Evolutionary conservation across 2,329 filamentous ascomycete species (phyloP), one percentile per base, ranked within the genome.

Genomic region (Cercospora berteroae): DNA sequence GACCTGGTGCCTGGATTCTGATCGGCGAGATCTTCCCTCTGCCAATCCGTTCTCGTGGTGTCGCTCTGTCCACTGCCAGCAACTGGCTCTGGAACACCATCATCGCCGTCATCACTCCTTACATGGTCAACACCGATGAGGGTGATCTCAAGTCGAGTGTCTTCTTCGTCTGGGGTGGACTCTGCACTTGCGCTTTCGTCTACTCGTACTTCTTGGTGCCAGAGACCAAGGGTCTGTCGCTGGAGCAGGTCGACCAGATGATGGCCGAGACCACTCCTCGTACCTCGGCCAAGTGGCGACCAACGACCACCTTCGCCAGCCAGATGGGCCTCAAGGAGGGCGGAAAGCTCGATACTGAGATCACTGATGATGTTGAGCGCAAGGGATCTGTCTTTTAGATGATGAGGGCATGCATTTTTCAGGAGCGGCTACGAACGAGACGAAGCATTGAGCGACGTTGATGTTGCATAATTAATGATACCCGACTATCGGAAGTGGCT

Each of bases 1-100:
- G 93, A 63, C 92, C 92, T 6, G 90, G 84, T 65, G 85, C 85
- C 27, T 88, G 86, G 86, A 83, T 85, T 65, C 86, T 96, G 73
- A 94, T 95, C 75, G 93, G 93, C 78, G 93, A 97, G 83, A 90
- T 95, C 80, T 96, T 91, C 87, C 92, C 93, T 66, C 87, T 96
- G 63, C 92, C 91, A 69, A 94, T 96, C 81, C 91, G 93, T 76
- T 91, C 93, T 48, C 91, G 92, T 73, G 93, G 93, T 82, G 92
- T 96, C 68, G 92, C 87, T 74, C 86, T 96, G 55, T 94, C 92
- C 48, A 96, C 93, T 8, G 91, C 93, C 69, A 93, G 89, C 78
- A 96, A 96, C 87, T 96, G 92, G 92, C 86, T 95, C 70, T 95
- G 92, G 92, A 77, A 77, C 71, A 74, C 71, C 63, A 72, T 76